Conservation (phyloP, 2,329 filamentous ascomycete genomes). For the Pseudogymnoascus destructans region DNA sequence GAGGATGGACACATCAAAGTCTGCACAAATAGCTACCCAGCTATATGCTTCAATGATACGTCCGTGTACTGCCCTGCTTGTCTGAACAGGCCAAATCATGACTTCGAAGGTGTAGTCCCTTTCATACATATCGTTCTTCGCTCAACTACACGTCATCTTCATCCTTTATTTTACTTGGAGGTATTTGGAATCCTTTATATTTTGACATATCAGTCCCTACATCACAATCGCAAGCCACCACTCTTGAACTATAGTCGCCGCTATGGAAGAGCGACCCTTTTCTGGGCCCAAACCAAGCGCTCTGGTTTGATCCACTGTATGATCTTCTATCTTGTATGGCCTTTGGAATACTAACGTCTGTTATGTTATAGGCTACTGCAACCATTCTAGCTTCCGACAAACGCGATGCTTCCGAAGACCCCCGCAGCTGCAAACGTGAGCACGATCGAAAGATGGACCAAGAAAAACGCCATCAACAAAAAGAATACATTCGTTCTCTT, state of each 20-base stretch:
- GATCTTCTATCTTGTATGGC: not conserved
- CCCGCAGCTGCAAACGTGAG: not conserved
- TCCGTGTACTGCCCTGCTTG: no score
- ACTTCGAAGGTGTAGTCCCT: not conserved
- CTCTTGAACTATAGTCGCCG: not conserved
- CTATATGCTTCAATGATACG: no score
- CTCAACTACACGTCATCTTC: not conserved
- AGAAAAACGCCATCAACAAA: not conserved
- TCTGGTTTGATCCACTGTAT: not conserved
- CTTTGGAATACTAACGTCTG: not conserved
- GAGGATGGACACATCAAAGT: no score
- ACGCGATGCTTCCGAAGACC: not conserved
- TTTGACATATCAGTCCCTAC: not conserved
- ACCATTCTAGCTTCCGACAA: not conserved
- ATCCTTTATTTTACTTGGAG: not conserved
- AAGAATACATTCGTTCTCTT: not conserved
- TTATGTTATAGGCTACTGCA: not conserved
- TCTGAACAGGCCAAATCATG: not conserved
- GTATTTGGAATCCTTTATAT: not conserved
- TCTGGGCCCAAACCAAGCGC: not conserved
- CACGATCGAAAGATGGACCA: not conserved
- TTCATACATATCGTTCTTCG: not conserved
- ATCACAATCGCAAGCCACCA: not conserved
- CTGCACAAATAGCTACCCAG: no score
- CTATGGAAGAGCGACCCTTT: not conserved